These are phyloP conservation scores for Litsea cubeba DNA, from an alignment of 164 flowering plant species.

Conservation along the genomic window DNA sequence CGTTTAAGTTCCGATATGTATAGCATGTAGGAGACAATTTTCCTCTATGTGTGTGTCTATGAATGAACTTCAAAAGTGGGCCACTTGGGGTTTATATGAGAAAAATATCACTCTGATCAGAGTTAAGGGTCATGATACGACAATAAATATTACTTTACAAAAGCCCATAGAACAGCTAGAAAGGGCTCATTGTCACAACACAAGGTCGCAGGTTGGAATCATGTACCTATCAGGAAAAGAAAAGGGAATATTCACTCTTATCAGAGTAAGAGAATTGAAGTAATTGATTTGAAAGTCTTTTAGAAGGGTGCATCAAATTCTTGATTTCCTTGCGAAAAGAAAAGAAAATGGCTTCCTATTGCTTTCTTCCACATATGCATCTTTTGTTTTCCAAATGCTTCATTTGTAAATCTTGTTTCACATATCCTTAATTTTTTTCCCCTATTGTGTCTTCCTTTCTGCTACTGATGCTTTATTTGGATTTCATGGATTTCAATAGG, in stretches of 20 bases:
- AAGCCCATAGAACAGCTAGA: too few species aligned
- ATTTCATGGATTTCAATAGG: conserved; percentile 23
- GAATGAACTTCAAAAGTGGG: too few species aligned
- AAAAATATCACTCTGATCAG: too few species aligned
- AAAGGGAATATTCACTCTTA: neutral
- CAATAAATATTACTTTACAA: too few species aligned
- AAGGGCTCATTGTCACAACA: too few species aligned
- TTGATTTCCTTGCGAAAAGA: too few species aligned
- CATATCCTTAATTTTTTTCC: neutral
- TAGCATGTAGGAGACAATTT: too few species aligned
- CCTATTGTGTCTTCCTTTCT: neutral
- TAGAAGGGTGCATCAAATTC: neutral
- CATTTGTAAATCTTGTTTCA: neutral
- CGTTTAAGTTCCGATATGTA: too few species aligned
- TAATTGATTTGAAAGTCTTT: neutral
- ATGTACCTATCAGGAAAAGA: neutral
- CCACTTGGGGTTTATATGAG: too few species aligned
- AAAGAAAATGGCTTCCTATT: too few species aligned
- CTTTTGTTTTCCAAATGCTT: neutral
- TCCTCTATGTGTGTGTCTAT: too few species aligned
- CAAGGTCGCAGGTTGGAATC: neutral
- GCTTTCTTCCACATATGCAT: neutral
- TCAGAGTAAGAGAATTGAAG: neutral
- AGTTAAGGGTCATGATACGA: too few species aligned
- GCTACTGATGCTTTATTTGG: neutral